These are phyloP conservation scores for Corylus avellana DNA, from an alignment of 306 rosid genomes.

Conservation along the genomic window DNA sequence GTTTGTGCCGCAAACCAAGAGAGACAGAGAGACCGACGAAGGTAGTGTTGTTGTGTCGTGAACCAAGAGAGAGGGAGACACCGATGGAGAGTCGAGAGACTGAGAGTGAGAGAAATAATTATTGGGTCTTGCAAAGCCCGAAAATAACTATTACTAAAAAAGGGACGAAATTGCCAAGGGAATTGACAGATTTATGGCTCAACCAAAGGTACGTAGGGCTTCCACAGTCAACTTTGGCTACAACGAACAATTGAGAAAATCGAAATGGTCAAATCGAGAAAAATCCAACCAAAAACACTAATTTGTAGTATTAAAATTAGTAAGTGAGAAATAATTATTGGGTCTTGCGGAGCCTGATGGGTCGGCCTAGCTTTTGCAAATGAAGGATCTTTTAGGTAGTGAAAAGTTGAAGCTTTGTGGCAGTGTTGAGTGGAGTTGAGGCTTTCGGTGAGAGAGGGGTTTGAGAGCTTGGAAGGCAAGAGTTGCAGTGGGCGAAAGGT, in stretches of 20 bases:
- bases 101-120: no score
- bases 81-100: no score
- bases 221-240: constrained; percentile 64
- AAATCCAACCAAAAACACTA: neutral
- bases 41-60: no score
- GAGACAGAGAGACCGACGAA: no score
- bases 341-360: constrained; percentile 33
- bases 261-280: constrained; percentile 19
- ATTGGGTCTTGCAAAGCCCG: neutral
- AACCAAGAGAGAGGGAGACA: no score
- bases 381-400: constrained; percentile 32
- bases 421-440: constrained; percentile 32
- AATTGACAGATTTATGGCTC: constrained; percentile 57
- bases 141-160: constrained; percentile 58
- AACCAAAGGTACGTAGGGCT: constrained; percentile 65
- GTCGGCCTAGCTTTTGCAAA: constrained; percentile 45
- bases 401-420: constrained; percentile 13
- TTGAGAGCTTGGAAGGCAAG: constrained; percentile 28
- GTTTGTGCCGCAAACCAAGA: no score
- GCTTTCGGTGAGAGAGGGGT: constrained; percentile 18
- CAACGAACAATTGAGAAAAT: constrained; percentile 20
- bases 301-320: neutral
- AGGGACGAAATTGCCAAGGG: constrained; percentile 77
- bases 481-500: constrained; percentile 12
- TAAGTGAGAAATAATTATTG: neutral